Evolutionary conservation across 148 eudicot genomes (phyloP).

Genomic region (Rhododendron williamsianum): DNA sequence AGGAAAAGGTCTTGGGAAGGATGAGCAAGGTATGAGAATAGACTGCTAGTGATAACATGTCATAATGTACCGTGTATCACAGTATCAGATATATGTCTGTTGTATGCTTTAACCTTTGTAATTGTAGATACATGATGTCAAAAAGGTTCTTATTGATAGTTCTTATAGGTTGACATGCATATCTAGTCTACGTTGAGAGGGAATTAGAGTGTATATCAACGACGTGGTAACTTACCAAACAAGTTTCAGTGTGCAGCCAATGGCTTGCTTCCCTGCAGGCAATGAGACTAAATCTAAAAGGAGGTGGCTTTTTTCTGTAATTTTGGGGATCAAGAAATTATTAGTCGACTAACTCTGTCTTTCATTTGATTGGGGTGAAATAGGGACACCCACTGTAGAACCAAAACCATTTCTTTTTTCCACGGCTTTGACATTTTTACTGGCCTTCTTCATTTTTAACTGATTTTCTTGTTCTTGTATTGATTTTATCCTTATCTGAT

Average conservation of each 20-base stretch:
- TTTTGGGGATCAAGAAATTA: neutral
- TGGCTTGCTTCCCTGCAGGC: neutral
- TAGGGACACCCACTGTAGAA: neutral
- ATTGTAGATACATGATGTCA: neutral
- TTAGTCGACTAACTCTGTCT: neutral
- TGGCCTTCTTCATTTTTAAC: neutral
- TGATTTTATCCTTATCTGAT: neutral
- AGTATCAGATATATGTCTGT: neutral
- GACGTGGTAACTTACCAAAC: neutral
- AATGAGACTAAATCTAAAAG: neutral
- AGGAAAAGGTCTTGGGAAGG: slow-evolving; percentile 90
- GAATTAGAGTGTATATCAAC: neutral
- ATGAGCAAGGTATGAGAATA: slow-evolving; percentile 76
- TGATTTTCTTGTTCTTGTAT: neutral
- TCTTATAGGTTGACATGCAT: neutral
- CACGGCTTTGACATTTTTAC: neutral
- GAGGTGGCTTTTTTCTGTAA: neutral
- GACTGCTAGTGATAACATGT: neutral
- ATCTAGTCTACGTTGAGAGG: neutral
- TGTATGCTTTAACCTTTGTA: neutral
- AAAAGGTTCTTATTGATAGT: neutral
- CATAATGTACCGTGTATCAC: neutral
- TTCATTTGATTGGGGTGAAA: neutral
- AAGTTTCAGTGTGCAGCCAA: neutral
- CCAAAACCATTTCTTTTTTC: neutral